phyloP scores from a whole-genome alignment of 1,284 basidiomycete species.

The Athelia psychrophila region DNA sequence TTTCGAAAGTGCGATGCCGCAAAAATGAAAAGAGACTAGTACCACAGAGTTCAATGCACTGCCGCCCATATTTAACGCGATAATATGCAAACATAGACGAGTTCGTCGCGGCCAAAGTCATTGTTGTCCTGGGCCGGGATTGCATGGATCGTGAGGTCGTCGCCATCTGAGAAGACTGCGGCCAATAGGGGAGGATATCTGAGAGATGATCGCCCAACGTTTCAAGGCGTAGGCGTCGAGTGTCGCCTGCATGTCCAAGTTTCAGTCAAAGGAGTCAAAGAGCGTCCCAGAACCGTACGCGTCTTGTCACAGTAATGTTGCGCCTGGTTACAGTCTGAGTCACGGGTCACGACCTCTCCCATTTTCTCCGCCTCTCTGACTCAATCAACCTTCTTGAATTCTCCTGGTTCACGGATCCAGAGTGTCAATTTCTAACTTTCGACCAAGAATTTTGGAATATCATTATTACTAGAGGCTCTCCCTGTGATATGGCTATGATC shows the following conservation, averaged over 20 bases:
- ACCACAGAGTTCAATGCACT: slow-evolving; percentile 42
- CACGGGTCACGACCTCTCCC: too few relatives aligned
- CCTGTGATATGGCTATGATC: too few relatives aligned
- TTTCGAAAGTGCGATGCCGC: slow-evolving; percentile 70
- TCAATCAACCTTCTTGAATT: too few relatives aligned
- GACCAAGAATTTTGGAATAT: too few relatives aligned
- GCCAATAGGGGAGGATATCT: slow-evolving; percentile 8
- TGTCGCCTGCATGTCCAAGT: slow-evolving; percentile 43
- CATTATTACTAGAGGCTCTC: too few relatives aligned
- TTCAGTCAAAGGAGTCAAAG: not conserved
- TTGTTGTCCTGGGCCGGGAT: slow-evolving; percentile 48
- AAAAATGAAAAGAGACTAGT: slow-evolving; percentile 71
- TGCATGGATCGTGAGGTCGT: slow-evolving; percentile 69
- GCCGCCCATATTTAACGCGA: slow-evolving; percentile 65
- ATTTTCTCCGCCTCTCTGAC: too few relatives aligned
- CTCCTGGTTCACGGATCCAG: too few relatives aligned
- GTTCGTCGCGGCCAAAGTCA: slow-evolving; percentile 72
- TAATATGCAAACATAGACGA: slow-evolving; percentile 77
- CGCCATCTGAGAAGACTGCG: slow-evolving; percentile 38
- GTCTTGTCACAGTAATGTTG: not conserved
- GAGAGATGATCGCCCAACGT: slow-evolving; percentile 31
- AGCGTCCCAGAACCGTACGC: too few relatives aligned
- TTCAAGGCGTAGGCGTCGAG: slow-evolving; percentile 43
- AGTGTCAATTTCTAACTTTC: too few relatives aligned
- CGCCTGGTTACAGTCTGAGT: too few relatives aligned